Conservation (phyloP, 345 rosid genomes). For the Reutealis trisperma region DNA sequence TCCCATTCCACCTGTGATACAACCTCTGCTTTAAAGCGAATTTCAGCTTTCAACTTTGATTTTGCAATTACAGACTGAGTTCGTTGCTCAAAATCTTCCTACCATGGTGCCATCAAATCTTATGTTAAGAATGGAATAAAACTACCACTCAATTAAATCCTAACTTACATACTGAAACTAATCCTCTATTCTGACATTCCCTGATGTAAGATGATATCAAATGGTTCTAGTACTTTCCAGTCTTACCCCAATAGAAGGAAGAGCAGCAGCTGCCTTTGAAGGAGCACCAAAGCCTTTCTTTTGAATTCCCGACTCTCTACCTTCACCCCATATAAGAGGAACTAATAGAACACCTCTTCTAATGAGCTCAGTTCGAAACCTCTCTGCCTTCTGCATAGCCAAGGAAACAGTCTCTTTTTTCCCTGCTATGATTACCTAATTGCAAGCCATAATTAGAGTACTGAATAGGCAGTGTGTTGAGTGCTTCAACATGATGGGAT, state of each 20-base stretch:
- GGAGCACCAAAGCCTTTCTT: conserved; percentile 86
- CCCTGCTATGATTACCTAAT: conserved; percentile 89
- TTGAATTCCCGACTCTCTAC: conserved; percentile 50
- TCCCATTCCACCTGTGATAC: conserved; percentile 89
- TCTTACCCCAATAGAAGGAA: conserved; percentile 87
- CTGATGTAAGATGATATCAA: neutral
- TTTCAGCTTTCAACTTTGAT: conserved; percentile 88
- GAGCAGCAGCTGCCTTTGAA: conserved; percentile 56
- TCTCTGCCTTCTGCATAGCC: conserved; percentile 78
- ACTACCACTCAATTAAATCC: neutral
- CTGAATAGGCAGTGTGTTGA: neutral
- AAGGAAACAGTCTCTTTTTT: conserved; percentile 62
- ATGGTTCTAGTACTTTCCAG: neutral
- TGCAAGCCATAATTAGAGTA: conserved; percentile 24
- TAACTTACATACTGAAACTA: neutral
- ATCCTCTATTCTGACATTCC: no score
- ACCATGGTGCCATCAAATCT: conserved; percentile 25
- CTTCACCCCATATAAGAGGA: conserved; percentile 86
- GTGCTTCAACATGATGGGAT: conserved; percentile 8
- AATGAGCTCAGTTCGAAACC: conserved; percentile 86
- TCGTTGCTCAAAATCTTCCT: conserved; percentile 90
- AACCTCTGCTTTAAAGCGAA: conserved; percentile 72
- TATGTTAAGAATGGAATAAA: conserved; percentile 17
- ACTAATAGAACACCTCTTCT: conserved; percentile 83
- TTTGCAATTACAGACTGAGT: conserved; percentile 75